phyloP scores from a whole-genome alignment of 805 yeast genomes.

The Hanseniaspora lachancei region DNA sequence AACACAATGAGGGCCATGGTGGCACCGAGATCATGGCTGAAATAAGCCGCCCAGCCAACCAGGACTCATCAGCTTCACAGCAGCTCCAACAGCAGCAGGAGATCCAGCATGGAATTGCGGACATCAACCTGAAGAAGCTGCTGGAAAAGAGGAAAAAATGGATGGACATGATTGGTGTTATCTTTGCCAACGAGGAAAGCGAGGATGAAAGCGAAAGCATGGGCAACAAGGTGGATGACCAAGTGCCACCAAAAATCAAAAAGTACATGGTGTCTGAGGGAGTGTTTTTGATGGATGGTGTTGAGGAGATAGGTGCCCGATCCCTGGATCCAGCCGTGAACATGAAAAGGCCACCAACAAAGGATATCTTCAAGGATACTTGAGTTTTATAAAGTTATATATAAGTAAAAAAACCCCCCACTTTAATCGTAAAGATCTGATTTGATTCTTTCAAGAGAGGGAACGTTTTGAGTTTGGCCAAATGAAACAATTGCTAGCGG shows the following conservation, averaged over 20 bases:
- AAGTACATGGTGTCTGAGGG: slow-evolving; percentile 7
- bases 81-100: slow-evolving; percentile 21
- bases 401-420: not conserved
- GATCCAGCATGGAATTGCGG: slow-evolving; percentile 56
- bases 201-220: slow-evolving; percentile 31
- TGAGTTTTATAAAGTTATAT: not conserved
- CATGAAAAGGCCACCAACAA: slow-evolving; percentile 7
- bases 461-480: slow-evolving; percentile 65
- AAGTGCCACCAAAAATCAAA: not conserved
- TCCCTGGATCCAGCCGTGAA: slow-evolving; percentile 11
- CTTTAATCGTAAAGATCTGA: slow-evolving; percentile 13
- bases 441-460: slow-evolving; percentile 51
- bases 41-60: slow-evolving; percentile 15
- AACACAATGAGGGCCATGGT: slow-evolving; percentile 15
- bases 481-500: slow-evolving; percentile 86
- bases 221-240: slow-evolving; percentile 25
- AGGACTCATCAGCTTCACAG: not conserved
- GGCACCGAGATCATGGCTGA: slow-evolving; percentile 12
- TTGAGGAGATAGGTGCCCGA: slow-evolving; percentile 10
- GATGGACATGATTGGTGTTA: slow-evolving; percentile 80
- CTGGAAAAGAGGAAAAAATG: slow-evolving; percentile 79
- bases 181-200: slow-evolving; percentile 40
- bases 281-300: slow-evolving; percentile 12
- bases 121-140: slow-evolving; percentile 62
- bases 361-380: not conserved